Percentiles rank a stretch among this genome's conserved stretches.
Conservation (phyloP, 768 basidiomycete genomes). For the Mycena filopes region DNA sequence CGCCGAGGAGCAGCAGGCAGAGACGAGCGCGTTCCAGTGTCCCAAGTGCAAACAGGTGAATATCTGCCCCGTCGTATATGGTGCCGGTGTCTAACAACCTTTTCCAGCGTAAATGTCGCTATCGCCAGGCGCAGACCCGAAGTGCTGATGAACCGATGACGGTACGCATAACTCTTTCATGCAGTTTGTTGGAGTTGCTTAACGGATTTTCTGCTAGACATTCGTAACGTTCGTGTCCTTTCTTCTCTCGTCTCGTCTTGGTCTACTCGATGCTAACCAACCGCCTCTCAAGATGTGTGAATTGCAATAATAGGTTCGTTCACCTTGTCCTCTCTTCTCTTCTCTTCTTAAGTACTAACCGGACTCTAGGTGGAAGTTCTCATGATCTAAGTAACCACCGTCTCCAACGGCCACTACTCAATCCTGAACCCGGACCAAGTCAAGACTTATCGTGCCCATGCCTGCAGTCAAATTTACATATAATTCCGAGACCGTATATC, state of each 20-base stretch:
- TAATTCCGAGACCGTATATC: no score
- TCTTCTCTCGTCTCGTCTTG: no score
- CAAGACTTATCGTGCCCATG: no score
- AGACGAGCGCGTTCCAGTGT: conserved; percentile 99
- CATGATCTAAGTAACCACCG: no score
- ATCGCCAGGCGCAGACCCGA: conserved; percentile 96
- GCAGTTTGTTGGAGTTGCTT: conserved; percentile 3
- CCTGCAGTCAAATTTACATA: no score
- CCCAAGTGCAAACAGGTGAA: conserved; percentile 88
- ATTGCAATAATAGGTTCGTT: conserved; percentile 69
- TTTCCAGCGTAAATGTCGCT: conserved; percentile 78
- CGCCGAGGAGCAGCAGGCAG: conserved; percentile 89
- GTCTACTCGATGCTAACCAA: neutral
- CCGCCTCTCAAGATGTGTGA: conserved; percentile 63
- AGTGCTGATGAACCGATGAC: conserved; percentile 99
- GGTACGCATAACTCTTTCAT: conserved; percentile 53
- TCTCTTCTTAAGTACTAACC: neutral
- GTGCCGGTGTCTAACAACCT: neutral
- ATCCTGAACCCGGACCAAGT: no score
- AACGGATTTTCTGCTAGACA: conserved; percentile 58
- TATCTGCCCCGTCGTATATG: conserved; percentile 21
- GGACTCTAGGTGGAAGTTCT: conserved; percentile 70
- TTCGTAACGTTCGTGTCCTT: conserved; percentile 79
- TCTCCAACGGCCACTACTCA: no score
- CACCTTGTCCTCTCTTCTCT: neutral